phyloP scores from a whole-genome alignment of 139 green algal genomes.

The Coelastrella sp. region DNA sequence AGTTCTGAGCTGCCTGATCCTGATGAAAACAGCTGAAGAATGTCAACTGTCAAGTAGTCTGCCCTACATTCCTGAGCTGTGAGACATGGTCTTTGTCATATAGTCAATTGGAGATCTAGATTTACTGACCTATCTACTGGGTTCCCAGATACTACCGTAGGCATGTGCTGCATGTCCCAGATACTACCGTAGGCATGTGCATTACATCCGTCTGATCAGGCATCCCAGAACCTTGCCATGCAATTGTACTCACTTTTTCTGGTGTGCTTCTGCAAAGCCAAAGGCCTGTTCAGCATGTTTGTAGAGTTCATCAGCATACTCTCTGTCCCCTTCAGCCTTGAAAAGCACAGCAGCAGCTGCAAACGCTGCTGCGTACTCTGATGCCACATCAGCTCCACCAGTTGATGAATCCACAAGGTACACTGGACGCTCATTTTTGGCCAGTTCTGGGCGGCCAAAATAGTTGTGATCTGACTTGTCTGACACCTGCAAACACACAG shows the following conservation, averaged over 20 bases:
- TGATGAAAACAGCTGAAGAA: no score
- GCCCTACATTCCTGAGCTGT: no score
- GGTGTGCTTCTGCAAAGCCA: conserved; percentile 49
- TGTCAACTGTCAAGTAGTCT: no score
- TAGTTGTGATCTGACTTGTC: conserved; percentile 62
- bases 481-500: conserved; percentile 8
- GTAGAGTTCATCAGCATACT: conserved; percentile 56
- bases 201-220: not conserved
- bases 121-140: no score
- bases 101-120: no score
- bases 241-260: conserved; percentile 28
- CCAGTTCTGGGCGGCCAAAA: conserved; percentile 76
- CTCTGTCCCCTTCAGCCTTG: conserved; percentile 32
- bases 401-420: conserved; percentile 29
- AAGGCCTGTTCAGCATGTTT: conserved; percentile 51
- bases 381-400: conserved; percentile 26
- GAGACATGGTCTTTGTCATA: no score
- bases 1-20: no score
- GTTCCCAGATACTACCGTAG: not conserved
- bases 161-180: not conserved
- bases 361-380: conserved; percentile 59
- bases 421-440: conserved; percentile 43
- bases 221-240: not conserved
- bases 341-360: conserved; percentile 44
- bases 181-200: not conserved